These are phyloP conservation scores for Nepenthes alata DNA, from an alignment of 179 eudicot genomes.

Conservation along the genomic window DNA sequence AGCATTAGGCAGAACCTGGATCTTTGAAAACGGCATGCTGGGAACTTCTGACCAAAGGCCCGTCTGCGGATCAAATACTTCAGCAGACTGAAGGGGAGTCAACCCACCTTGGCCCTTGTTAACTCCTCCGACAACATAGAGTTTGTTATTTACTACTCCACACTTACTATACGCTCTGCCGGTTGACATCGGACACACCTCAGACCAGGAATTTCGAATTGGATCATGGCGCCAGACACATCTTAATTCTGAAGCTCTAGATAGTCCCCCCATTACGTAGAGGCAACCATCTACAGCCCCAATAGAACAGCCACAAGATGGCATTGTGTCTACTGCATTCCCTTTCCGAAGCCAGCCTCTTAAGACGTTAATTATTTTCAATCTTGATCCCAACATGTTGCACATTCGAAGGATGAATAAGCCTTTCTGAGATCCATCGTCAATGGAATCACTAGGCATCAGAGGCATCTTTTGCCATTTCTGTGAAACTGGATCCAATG, in stretches of 20 bases:
- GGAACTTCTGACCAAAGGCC: slow-evolving; percentile 70
- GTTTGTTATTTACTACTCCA: slow-evolving; percentile 59
- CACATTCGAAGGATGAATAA: slow-evolving; percentile 41
- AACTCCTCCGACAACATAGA: slow-evolving; percentile 90
- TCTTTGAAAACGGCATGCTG: slow-evolving; percentile 89
- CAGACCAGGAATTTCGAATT: slow-evolving; percentile 56
- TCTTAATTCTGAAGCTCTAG: slow-evolving; percentile 41
- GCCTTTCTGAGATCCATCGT: slow-evolving; percentile 36
- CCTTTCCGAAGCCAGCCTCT: slow-evolving; percentile 70
- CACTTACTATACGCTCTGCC: slow-evolving; percentile 83
- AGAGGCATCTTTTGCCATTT: slow-evolving; percentile 71
- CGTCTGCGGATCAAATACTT: slow-evolving; percentile 66
- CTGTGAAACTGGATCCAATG: slow-evolving; percentile 66
- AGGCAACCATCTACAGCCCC: slow-evolving; percentile 75
- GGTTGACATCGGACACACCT: slow-evolving; percentile 52
- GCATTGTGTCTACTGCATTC: slow-evolving; percentile 35
- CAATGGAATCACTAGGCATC: slow-evolving; percentile 46
- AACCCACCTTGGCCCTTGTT: slow-evolving; percentile 58
- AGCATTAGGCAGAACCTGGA: slow-evolving; percentile 72
- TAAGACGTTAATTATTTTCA: slow-evolving; percentile 51
- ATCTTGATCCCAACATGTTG: slow-evolving; percentile 47
- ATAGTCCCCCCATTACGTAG: slow-evolving; percentile 75
- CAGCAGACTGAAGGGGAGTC: slow-evolving; percentile 81
- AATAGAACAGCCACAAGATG: slow-evolving; percentile 75
- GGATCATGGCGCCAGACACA: slow-evolving; percentile 78